Conservation (phyloP, 192 early-diverging fungal genomes). For the Podila epigama region DNA sequence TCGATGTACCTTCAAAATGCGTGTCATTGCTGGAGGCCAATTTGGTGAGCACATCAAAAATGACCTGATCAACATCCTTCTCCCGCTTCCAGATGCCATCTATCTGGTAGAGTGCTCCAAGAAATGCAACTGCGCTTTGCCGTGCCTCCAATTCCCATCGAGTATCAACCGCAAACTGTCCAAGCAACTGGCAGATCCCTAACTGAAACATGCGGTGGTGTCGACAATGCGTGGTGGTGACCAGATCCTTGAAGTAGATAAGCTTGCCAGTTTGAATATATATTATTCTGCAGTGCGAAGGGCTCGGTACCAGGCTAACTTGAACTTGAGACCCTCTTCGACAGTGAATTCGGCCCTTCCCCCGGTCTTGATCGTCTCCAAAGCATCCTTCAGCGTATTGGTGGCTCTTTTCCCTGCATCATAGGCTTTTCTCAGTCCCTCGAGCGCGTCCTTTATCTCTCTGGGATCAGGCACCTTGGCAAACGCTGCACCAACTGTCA, state of each 20-base stretch:
- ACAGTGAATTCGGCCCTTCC: background rate
- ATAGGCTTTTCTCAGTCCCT: background rate
- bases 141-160: background rate
- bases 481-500: slow-evolving; percentile 1
- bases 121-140: slow-evolving; percentile 1
- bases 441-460: background rate
- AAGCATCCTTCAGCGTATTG: background rate
- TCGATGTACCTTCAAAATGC: background rate
- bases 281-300: slow-evolving; percentile 1
- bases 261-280: background rate
- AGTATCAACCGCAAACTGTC: background rate
- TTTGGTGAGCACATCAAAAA: background rate
- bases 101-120: background rate
- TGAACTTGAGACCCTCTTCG: slow-evolving; percentile 4
- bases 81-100: background rate
- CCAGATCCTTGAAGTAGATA: background rate
- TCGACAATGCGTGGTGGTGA: background rate
- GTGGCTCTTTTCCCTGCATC: background rate
- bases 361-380: background rate
- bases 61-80: background rate
- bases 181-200: slow-evolving; percentile 1
- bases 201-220: background rate
- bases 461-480: background rate
- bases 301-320: slow-evolving; percentile 5
- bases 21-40: background rate